Evolutionary conservation across 2,329 filamentous ascomycete species (phyloP).

Genomic region (Didymella pomorum): DNA sequence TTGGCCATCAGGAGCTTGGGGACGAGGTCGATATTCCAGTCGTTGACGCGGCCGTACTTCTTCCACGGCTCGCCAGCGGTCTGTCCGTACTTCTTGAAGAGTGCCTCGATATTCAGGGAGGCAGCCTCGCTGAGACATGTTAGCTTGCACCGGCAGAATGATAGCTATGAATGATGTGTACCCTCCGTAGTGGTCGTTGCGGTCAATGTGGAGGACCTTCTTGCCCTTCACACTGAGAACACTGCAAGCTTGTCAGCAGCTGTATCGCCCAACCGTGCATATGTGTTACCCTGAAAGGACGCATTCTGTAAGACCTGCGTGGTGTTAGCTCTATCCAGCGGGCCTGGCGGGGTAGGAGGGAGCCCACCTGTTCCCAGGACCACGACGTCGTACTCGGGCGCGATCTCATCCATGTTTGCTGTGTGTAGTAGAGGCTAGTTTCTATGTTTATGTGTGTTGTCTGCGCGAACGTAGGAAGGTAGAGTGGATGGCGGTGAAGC

Average conservation of each 20-base stretch:
- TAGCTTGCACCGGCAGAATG: slow-evolving; percentile 27
- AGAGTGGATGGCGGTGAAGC: slow-evolving; percentile 41
- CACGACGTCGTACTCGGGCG: slow-evolving; percentile 97
- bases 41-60: slow-evolving; percentile 93
- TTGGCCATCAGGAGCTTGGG: slow-evolving; percentile 99
- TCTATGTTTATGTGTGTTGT: slow-evolving; percentile 35
- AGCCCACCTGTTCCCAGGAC: slow-evolving; percentile 93
- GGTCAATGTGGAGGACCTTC: slow-evolving; percentile 98
- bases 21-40: slow-evolving; percentile 99
- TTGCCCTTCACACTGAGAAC: slow-evolving; percentile 98
- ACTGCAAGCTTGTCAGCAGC: slow-evolving; percentile 57
- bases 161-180: slow-evolving; percentile 58
- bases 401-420: slow-evolving; percentile 91
- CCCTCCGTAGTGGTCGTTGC: slow-evolving; percentile 98
- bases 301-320: slow-evolving; percentile 91
- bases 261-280: slow-evolving; percentile 6
- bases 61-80: slow-evolving; percentile 91
- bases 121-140: slow-evolving; percentile 77
- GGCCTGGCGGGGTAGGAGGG: slow-evolving; percentile 49
- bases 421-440: slow-evolving; percentile 24
- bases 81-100: slow-evolving; percentile 97
- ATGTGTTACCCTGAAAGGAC: slow-evolving; percentile 87
- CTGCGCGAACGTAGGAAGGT: slow-evolving; percentile 29
- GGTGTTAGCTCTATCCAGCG: slow-evolving; percentile 42
- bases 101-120: slow-evolving; percentile 89